These are phyloP conservation scores for Hansenula sp. DNA, from an alignment of 1,139 yeast species.

Conservation along the genomic window DNA sequence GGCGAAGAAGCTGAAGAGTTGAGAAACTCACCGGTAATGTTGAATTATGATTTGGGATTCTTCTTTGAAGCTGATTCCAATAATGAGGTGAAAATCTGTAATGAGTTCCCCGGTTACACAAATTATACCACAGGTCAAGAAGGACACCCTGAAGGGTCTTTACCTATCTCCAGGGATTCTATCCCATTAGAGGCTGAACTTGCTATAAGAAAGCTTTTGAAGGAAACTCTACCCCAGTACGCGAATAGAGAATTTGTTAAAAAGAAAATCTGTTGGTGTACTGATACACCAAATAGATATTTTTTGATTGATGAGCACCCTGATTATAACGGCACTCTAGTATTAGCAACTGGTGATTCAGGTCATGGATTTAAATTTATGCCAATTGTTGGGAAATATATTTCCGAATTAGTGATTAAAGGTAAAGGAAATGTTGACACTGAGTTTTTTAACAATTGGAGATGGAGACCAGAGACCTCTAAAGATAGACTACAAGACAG, in stretches of 20 bases:
- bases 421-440: conserved; percentile 11
- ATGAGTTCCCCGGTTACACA: conserved; percentile 34
- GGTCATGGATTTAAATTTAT: conserved; percentile 39
- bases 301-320: conserved; percentile 41
- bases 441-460: conserved; percentile 19
- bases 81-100: conserved; percentile 32
- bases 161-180: conserved; percentile 21
- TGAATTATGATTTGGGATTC: conserved; percentile 38
- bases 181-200: conserved; percentile 29
- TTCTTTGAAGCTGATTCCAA: conserved; percentile 40
- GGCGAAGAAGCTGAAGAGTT: conserved; percentile 29
- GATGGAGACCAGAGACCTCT: conserved; percentile 17
- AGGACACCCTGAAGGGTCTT: conserved; percentile 1
- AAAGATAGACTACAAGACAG: conserved; percentile 24
- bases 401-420: conserved; percentile 21
- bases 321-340: conserved; percentile 17
- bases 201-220: conserved; percentile 25
- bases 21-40: conserved; percentile 34
- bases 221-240: conserved; percentile 33
- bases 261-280: conserved; percentile 42
- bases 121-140: conserved; percentile 8
- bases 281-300: conserved; percentile 39
- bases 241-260: conserved; percentile 32
- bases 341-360: conserved; percentile 40
- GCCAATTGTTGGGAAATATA: conserved; percentile 37